These are phyloP conservation scores for Phytophthora brassicae DNA, from an alignment of 352 stramenopile genomes.

Conservation along the genomic window DNA sequence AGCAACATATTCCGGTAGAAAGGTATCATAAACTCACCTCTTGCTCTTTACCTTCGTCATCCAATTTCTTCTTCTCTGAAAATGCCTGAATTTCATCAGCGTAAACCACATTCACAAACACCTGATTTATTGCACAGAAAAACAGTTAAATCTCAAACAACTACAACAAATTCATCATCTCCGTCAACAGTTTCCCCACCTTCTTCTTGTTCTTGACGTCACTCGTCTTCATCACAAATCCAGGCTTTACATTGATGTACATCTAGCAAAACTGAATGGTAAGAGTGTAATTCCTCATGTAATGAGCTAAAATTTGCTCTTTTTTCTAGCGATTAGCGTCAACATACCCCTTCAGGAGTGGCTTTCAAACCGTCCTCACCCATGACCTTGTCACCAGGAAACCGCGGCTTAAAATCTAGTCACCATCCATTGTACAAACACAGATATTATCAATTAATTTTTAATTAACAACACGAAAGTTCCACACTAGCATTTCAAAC, in stretches of 20 bases:
- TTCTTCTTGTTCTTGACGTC: constrained; percentile 68
- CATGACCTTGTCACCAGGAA: constrained; percentile 81
- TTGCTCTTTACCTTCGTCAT: constrained; percentile 75
- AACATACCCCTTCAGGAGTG: constrained; percentile 61
- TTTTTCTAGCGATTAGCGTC: not conserved
- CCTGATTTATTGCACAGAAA: too few species aligned
- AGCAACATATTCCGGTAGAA: not conserved
- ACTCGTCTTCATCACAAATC: constrained; percentile 80
- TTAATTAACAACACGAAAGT: not conserved
- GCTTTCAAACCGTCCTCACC: constrained; percentile 48
- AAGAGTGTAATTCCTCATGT: too few species aligned
- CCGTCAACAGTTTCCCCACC: constrained; percentile 34
- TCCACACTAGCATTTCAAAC: constrained; percentile 4
- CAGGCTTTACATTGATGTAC: constrained; percentile 73
- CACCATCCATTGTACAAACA: not conserved
- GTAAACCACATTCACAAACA: constrained; percentile 82
- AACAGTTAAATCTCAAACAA: too few species aligned
- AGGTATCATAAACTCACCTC: constrained; percentile 34
- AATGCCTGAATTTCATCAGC: constrained; percentile 74
- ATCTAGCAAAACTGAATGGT: constrained; percentile 31
- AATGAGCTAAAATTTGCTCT: not conserved
- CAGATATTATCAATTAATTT: not conserved
- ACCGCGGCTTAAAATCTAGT: constrained; percentile 56
- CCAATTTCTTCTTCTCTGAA: constrained; percentile 76
- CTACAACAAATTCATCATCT: too few species aligned